Percentiles rank a stretch among this genome's conserved stretches.
These are phyloP conservation scores for Rhododendron simsii DNA, from an alignment of 148 eudicot species.

Conservation along the genomic window DNA sequence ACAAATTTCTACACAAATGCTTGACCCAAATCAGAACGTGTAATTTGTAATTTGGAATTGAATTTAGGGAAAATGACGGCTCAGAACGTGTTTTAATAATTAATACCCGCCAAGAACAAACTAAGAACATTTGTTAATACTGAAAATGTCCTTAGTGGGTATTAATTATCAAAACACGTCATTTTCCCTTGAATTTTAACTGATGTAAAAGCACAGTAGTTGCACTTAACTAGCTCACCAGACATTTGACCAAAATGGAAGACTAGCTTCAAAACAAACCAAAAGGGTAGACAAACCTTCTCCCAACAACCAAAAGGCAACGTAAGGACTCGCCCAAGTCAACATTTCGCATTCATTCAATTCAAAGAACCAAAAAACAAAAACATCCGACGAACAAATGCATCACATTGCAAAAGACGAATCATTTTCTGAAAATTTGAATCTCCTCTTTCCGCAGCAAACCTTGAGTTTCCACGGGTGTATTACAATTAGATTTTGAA, in stretches of 20 bases:
- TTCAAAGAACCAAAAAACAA: background rate
- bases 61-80: background rate
- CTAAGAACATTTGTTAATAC: too few relatives aligned
- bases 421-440: background rate
- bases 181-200: too few relatives aligned
- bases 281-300: background rate
- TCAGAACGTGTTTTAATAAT: too few relatives aligned
- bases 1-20: background rate
- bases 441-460: background rate
- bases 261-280: background rate
- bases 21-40: background rate
- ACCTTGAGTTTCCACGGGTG: background rate
- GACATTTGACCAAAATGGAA: background rate
- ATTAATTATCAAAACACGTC: too few relatives aligned
- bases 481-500: background rate
- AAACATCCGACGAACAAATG: background rate
- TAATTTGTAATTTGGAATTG: background rate
- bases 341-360: background rate
- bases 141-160: too few relatives aligned
- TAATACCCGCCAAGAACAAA: too few relatives aligned
- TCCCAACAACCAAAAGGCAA: background rate
- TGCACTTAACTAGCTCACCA: conserved; percentile 1
- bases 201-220: background rate
- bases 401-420: background rate
- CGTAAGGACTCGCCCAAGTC: background rate